Evolutionary conservation across 306 rosid genomes (phyloP).

Genomic region (Corylus avellana): DNA sequence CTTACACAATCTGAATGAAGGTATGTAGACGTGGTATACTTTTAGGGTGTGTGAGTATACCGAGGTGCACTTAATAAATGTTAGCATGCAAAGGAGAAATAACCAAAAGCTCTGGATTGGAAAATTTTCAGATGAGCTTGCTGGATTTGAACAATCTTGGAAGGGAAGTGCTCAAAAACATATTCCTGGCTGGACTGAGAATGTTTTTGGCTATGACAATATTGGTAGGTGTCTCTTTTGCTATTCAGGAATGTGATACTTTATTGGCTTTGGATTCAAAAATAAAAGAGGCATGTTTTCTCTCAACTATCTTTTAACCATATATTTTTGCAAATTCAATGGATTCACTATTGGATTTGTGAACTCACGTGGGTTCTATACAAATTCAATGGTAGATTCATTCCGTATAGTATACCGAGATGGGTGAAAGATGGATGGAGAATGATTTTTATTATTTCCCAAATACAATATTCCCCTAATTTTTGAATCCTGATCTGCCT

Average conservation of each 20-base stretch:
- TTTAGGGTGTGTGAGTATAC: background rate
- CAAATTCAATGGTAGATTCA: too few species aligned
- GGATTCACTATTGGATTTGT: too few species aligned
- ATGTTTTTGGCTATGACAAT: conserved; percentile 6
- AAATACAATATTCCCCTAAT: background rate
- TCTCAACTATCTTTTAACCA: too few species aligned
- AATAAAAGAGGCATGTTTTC: too few species aligned
- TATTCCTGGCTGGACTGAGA: conserved; percentile 63
- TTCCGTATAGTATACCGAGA: too few species aligned
- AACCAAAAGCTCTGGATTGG: conserved; percentile 21
- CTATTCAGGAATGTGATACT: conserved; percentile 3
- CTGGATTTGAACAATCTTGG: conserved; percentile 79
- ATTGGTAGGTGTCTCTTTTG: conserved; percentile 43
- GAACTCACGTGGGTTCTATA: too few species aligned
- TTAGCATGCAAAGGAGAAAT: background rate
- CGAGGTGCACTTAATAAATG: background rate
- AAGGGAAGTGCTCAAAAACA: conserved; percentile 55
- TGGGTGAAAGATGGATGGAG: too few species aligned
- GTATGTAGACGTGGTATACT: conserved; percentile 37
- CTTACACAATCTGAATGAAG: conserved; percentile 81
- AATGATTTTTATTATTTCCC: too few species aligned
- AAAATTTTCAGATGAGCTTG: conserved; percentile 59
- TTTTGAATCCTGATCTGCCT: background rate
- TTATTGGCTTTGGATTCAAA: background rate
- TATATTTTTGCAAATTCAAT: too few species aligned